Evolutionary conservation across 768 basidiomycete genomes (phyloP), one percentile per base, ranked within the genome.

Genomic region (Chiua virens): DNA sequence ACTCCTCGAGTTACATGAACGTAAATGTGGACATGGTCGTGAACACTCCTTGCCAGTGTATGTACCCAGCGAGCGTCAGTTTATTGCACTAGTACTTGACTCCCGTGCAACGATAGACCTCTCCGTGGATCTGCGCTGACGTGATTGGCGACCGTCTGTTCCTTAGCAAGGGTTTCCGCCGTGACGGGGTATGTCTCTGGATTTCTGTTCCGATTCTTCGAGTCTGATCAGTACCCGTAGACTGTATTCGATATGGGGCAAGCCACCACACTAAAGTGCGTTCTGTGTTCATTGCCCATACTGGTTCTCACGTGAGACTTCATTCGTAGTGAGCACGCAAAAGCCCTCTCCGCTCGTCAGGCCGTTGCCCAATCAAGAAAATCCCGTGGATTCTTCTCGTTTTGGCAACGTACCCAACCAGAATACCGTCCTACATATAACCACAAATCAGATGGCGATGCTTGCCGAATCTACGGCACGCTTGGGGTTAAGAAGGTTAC

Each of bases 11-110:
- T 54, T 83, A 75, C 46, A 74, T 99, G 76, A 82, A 84, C 58
- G 76, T 99, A 57, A 98, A 99, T 68, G 79, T 98, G 47, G 96
- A 99, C 72, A 71, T 98, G 73, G 82, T 89, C 22, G 89, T 98
- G 34, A 89, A 90, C 60, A 97, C 93, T 81, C 93, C 92, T 3
- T 98, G 95, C 72, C 76, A 79, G 70, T 92, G 94, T 96, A 68
- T 71, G 92, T 82, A 15, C 18, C n/a, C 6, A 7, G 42, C 15
- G 17, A 9, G 38, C n/a, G 21, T 13, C 10, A n/a, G 6, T 25
- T 23, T 1, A 0, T 11, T 28, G 21, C 6, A 4, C 14, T 21
- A 5, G 7, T 22, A 21, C 47, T n/a, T 63, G 45, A 49, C 44
- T 35, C 9, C 15, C 20, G 30, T 28, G 11, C 10, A 4, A 25